These are phyloP conservation scores for Cubamyces lactineus DNA, from an alignment of 768 basidiomycete species.

Conservation along the genomic window DNA sequence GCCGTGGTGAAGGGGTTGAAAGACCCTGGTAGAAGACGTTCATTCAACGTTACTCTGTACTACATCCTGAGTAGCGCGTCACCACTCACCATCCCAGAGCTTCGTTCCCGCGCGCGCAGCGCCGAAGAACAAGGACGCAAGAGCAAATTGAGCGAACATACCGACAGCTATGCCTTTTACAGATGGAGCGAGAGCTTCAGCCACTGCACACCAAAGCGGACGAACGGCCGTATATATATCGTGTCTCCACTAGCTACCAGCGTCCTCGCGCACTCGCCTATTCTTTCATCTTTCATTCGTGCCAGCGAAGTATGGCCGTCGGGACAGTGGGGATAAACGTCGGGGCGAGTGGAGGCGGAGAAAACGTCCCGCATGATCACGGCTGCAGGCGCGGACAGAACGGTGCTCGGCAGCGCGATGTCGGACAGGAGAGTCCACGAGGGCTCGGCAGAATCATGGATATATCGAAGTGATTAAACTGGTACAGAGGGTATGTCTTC, in stretches of 20 bases:
- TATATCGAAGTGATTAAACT: conserved; percentile 25
- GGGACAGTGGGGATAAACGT: conserved; percentile 12
- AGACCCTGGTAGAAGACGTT: conserved; percentile 26
- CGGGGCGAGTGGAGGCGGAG: conserved; percentile 8
- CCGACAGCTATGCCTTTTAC: background rate
- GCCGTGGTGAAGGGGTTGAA: conserved; percentile 52
- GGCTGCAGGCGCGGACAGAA: background rate
- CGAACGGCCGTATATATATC: conserved; percentile 3
- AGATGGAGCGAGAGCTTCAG: background rate
- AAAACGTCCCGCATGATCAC: conserved; percentile 24
- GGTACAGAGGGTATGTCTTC: conserved; percentile 23
- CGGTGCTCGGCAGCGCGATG: conserved; percentile 13
- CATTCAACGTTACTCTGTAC: too few species aligned
- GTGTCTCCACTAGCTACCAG: background rate
- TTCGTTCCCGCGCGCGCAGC: conserved; percentile 51
- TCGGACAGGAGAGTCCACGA: conserved; percentile 29
- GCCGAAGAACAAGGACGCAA: conserved; percentile 29
- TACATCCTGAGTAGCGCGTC: too few species aligned
- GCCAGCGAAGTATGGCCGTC: conserved; percentile 23
- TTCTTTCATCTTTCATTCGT: background rate
- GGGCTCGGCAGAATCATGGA: conserved; percentile 30
- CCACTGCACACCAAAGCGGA: background rate
- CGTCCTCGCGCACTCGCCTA: background rate
- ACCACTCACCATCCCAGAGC: conserved; percentile 49
- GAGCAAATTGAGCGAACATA: conserved; percentile 38